These are phyloP conservation scores for Akanthomyces lecanii DNA, from an alignment of 2,329 filamentous ascomycete species.

Conservation along the genomic window DNA sequence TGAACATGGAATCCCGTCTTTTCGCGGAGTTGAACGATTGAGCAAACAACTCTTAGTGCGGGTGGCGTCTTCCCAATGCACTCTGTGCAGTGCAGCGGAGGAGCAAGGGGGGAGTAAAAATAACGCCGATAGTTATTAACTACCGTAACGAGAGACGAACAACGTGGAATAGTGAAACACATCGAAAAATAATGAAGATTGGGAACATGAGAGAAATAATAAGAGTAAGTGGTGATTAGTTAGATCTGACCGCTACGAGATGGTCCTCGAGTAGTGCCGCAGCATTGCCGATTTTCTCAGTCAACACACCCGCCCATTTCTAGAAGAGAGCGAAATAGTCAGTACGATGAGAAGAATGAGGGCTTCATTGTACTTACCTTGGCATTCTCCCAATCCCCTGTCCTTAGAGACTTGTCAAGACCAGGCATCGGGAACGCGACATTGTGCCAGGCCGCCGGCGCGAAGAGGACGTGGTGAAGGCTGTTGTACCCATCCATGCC, in stretches of 20 bases:
- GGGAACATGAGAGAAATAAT: too few relatives aligned
- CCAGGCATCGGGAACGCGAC: constrained; percentile 3
- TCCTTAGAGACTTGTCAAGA: neutral
- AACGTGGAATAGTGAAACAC: too few relatives aligned
- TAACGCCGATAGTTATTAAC: too few relatives aligned
- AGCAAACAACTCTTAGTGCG: too few relatives aligned
- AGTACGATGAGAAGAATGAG: neutral
- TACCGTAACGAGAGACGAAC: too few relatives aligned
- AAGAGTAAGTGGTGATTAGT: neutral
- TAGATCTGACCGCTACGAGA: neutral
- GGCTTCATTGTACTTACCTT: neutral
- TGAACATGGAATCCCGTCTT: too few relatives aligned
- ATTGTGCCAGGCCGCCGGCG: neutral
- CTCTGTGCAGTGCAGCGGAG: too few relatives aligned
- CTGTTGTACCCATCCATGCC: constrained; percentile 8
- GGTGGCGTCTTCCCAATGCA: too few relatives aligned
- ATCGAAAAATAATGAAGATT: too few relatives aligned
- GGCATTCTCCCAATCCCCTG: neutral
- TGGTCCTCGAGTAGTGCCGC: neutral
- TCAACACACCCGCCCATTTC: constrained; percentile 5
- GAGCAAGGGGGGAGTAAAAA: too few relatives aligned
- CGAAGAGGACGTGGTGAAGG: constrained; percentile 8
- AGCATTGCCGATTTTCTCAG: constrained; percentile 6
- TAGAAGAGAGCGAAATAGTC: neutral
- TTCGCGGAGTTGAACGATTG: too few relatives aligned